These are phyloP conservation scores for Suillus fuscotomentosus DNA, from an alignment of 768 basidiomycete species.

Conservation along the genomic window DNA sequence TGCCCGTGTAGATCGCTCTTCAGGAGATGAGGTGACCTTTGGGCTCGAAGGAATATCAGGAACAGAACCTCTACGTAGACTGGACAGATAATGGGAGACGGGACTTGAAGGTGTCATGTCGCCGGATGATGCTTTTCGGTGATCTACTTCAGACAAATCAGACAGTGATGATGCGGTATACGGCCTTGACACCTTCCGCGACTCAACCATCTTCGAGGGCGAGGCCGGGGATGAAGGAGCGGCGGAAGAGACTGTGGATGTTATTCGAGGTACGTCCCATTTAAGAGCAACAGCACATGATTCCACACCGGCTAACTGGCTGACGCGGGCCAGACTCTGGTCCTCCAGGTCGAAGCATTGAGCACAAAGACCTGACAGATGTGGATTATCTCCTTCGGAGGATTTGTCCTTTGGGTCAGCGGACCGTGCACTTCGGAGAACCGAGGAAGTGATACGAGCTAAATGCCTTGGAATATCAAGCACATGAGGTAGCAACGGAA, in stretches of 20 bases:
- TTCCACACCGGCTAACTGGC: constrained; percentile 43
- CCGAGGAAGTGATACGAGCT: constrained; percentile 70
- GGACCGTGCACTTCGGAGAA: constrained; percentile 61
- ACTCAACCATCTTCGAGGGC: constrained; percentile 9
- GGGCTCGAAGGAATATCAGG: constrained; percentile 18
- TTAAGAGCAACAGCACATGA: constrained; percentile 12
- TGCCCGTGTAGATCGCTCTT: constrained; percentile 19
- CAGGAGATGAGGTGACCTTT: constrained; percentile 12
- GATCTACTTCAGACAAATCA: constrained; percentile 15
- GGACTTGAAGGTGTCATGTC: constrained; percentile 7
- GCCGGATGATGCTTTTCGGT: neutral
- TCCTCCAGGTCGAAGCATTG: constrained; percentile 72
- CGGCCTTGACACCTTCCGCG: constrained; percentile 37
- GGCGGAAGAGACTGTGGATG: neutral
- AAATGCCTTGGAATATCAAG: constrained; percentile 79
- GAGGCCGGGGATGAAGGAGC: constrained; percentile 24
- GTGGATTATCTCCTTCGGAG: constrained; percentile 36
- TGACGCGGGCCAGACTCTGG: constrained; percentile 63
- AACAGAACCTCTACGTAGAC: constrained; percentile 26
- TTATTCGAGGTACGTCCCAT: constrained; percentile 16
- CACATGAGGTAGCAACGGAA: constrained; percentile 70
- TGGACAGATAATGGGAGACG: constrained; percentile 11
- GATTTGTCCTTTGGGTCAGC: constrained; percentile 36
- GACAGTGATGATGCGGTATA: constrained; percentile 47
- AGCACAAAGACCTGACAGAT: constrained; percentile 55